A percentile compares a stretch with the other conserved stretches of the same genome.
Conservation (phyloP, 257 asterid genomes). For the Echium plantagineum region DNA sequence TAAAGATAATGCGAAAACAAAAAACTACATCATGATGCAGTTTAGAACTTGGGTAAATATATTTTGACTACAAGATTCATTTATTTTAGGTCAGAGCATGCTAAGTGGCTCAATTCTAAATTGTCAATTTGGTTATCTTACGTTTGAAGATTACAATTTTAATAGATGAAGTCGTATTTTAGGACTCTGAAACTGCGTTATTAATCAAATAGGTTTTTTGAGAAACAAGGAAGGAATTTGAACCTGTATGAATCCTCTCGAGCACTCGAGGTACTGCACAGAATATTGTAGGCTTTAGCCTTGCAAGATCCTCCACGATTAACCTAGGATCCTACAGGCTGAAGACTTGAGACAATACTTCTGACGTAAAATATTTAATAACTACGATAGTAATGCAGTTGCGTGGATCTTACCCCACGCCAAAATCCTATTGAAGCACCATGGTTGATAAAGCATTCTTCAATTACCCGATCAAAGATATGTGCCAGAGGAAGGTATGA, state of each 20-base stretch:
- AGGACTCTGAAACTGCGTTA: background rate
- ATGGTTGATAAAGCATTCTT: slow-evolving; percentile 60
- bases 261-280: slow-evolving; percentile 97
- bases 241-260: slow-evolving; percentile 84
- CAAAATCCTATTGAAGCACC: slow-evolving; percentile 98
- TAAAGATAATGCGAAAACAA: too few relatives aligned
- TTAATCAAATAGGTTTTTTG: background rate
- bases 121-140: background rate
- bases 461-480: slow-evolving; percentile 89
- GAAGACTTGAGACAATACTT: slow-evolving; percentile 1
- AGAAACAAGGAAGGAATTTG: slow-evolving; percentile 4
- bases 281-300: slow-evolving; percentile 82
- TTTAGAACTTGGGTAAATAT: too few relatives aligned
- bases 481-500: slow-evolving; percentile 97
- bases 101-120: background rate
- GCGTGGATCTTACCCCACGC: slow-evolving; percentile 75
- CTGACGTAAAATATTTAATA: slow-evolving; percentile 3
- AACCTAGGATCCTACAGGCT: slow-evolving; percentile 62
- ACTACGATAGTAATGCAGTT: background rate
- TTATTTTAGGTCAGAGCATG: background rate
- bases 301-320: slow-evolving; percentile 73
- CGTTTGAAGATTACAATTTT: background rate
- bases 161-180: background rate
- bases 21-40: too few relatives aligned
- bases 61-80: too few relatives aligned